Percentiles rank a stretch among this genome's conserved stretches.
Evolutionary conservation across 192 early-diverging fungal genomes (phyloP).

Genomic region (Phycomyces blakesleeanus): DNA sequence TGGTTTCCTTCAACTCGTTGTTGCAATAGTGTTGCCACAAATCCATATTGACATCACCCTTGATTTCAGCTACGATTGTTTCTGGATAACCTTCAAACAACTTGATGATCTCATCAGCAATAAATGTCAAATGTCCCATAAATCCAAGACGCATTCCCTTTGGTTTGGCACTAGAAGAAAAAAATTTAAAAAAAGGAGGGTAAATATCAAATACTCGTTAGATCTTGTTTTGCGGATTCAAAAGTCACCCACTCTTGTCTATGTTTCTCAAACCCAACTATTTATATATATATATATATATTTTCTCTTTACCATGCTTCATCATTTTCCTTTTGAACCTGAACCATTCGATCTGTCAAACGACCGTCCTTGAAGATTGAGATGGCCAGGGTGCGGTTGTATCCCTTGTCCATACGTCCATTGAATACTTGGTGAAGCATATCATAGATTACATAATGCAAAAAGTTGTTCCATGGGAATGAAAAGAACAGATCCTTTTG

Average conservation of each 20-base stretch:
- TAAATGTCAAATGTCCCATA: conserved; percentile 98
- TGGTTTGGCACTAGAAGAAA: conserved; percentile 67
- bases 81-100: conserved; percentile 70
- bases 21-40: conserved; percentile 52
- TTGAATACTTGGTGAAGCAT: conserved; percentile 98
- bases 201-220: too few relatives aligned
- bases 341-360: conserved; percentile 79
- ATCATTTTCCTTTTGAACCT: conserved; percentile 86
- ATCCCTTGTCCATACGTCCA: conserved; percentile 68
- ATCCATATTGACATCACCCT: conserved; percentile 42
- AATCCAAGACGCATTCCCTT: conserved; percentile 91
- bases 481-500: conserved; percentile 81
- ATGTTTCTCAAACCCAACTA: background rate
- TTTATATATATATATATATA: too few relatives aligned
- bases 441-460: conserved; percentile 99
- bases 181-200: too few relatives aligned
- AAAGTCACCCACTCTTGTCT: background rate
- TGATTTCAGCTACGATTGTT: conserved; percentile 28
- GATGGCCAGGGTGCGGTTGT: conserved; percentile 54
- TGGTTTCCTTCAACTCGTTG: conserved; percentile 17
- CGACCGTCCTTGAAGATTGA: conserved; percentile 81
- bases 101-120: conserved; percentile 93
- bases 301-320: conserved; percentile 63
- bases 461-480: conserved; percentile 97
- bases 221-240: too few relatives aligned